Percentiles rank a stretch among this genome's conserved stretches.
Evolutionary conservation across 306 rosid genomes (phyloP).

Genomic region (Begonia loranthoides): DNA sequence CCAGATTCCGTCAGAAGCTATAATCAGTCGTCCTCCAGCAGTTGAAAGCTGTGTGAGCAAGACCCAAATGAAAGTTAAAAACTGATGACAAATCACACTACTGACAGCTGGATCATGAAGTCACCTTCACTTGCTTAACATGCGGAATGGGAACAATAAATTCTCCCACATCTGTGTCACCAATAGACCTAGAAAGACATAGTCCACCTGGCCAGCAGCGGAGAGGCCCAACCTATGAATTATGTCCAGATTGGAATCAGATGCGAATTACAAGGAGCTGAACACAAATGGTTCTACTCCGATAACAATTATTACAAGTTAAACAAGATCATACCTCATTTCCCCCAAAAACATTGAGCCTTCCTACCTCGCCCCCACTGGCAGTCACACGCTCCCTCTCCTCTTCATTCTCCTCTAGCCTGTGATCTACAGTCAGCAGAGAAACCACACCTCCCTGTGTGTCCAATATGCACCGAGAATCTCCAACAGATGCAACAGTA

Average conservation of each 20-base stretch:
- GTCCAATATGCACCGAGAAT: slow-evolving; percentile 94
- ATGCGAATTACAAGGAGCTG: not conserved
- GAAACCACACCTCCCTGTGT: slow-evolving; percentile 90
- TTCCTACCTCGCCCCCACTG: slow-evolving; percentile 99
- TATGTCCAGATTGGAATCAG: not conserved
- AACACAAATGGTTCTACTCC: too few relatives aligned
- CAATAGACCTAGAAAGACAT: slow-evolving; percentile 95
- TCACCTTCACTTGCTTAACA: slow-evolving; percentile 97
- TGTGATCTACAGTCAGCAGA: slow-evolving; percentile 89
- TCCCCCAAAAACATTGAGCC: slow-evolving; percentile 89
- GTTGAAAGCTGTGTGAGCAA: slow-evolving; percentile 53
- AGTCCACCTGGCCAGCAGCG: slow-evolving; percentile 99
- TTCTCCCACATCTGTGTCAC: slow-evolving; percentile 99
- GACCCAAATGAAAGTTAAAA: too few relatives aligned
- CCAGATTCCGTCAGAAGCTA: slow-evolving; percentile 99
- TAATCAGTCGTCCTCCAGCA: slow-evolving; percentile 92
- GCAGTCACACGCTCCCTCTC: slow-evolving; percentile 98
- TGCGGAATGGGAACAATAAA: slow-evolving; percentile 92
- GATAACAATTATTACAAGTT: not conserved
- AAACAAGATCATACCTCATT: slow-evolving; percentile 49
- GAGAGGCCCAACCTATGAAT: slow-evolving; percentile 80
- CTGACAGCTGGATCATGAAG: slow-evolving; percentile 8
- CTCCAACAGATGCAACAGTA: slow-evolving; percentile 97
- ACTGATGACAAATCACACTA: slow-evolving; percentile 8
- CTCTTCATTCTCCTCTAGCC: slow-evolving; percentile 89